A percentile compares a stretch with the other conserved stretches of the same genome.
Conservation (phyloP, 352 stramenopile genomes). For the Blastocystis sp. region DNA sequence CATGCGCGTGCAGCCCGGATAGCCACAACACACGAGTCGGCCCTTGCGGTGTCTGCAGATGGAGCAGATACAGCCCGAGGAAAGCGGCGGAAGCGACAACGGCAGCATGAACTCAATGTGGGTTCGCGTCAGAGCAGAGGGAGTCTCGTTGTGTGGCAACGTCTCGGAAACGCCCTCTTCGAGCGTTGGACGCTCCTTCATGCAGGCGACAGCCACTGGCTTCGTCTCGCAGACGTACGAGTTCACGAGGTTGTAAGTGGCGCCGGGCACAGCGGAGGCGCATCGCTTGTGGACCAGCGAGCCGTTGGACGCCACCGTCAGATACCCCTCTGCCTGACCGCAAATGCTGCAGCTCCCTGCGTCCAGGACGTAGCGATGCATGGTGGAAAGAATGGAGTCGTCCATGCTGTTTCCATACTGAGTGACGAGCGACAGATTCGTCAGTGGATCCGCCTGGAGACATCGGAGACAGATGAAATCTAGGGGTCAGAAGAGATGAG, state of each 20-base stretch:
- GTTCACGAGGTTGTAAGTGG: background rate
- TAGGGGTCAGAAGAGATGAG: background rate
- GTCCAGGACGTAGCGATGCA: background rate
- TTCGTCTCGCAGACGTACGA: background rate
- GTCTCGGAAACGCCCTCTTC: background rate
- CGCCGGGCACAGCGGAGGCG: background rate
- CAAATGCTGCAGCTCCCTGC: background rate
- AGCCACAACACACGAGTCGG: background rate
- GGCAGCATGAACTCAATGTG: conserved; percentile 34
- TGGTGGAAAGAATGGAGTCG: background rate
- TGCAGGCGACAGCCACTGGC: background rate
- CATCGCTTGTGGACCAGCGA: conserved; percentile 26
- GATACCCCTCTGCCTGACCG: background rate
- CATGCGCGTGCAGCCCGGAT: background rate
- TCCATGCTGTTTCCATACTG: background rate
- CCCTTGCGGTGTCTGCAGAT: background rate
- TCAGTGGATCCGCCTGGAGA: background rate
- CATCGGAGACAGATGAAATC: conserved; percentile 40
- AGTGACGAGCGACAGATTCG: background rate
- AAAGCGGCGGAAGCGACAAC: background rate
- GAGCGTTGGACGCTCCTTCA: background rate
- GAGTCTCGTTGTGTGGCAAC: background rate
- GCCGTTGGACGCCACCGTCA: background rate
- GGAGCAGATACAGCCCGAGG: background rate
- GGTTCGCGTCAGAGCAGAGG: background rate